Percentiles rank a stretch among this genome's conserved stretches.
Conservation (phyloP, 345 rosid species). For the Moricandia moricandioides region DNA sequence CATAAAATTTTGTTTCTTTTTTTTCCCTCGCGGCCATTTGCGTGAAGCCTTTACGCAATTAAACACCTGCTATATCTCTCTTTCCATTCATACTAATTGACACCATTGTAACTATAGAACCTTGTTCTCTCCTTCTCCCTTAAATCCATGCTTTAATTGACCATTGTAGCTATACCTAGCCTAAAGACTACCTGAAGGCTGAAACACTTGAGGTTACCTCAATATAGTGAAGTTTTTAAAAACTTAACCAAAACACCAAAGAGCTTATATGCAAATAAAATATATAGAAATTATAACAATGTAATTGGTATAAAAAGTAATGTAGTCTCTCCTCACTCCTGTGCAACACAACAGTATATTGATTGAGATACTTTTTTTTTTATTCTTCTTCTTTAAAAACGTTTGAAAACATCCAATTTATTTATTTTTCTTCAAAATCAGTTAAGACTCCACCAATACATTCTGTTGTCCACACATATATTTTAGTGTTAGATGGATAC, state of each 20-base stretch:
- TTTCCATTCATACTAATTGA: neutral
- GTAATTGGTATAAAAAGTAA: too few relatives aligned
- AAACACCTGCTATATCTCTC: neutral
- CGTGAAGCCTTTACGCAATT: neutral
- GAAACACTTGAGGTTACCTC: neutral
- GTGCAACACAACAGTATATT: too few relatives aligned
- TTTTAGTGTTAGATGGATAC: neutral
- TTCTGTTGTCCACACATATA: slow-evolving; percentile 7
- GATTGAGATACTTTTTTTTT: too few relatives aligned
- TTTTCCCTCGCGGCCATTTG: too few relatives aligned
- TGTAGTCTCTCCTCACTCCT: too few relatives aligned
- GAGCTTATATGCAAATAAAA: neutral
- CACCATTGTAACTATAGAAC: too few relatives aligned
- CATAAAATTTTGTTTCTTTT: too few relatives aligned
- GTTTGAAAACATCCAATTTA: too few relatives aligned
- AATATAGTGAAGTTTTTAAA: neutral
- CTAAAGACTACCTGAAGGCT: neutral
- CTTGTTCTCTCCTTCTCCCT: neutral
- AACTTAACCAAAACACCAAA: neutral
- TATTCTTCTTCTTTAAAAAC: too few relatives aligned
- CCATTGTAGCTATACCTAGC: neutral
- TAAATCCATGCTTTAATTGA: neutral
- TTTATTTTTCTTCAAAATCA: neutral
- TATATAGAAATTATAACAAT: too few relatives aligned
- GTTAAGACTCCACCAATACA: neutral